Conservation (phyloP, 805 yeast species). For the Spathaspora boniae region DNA sequence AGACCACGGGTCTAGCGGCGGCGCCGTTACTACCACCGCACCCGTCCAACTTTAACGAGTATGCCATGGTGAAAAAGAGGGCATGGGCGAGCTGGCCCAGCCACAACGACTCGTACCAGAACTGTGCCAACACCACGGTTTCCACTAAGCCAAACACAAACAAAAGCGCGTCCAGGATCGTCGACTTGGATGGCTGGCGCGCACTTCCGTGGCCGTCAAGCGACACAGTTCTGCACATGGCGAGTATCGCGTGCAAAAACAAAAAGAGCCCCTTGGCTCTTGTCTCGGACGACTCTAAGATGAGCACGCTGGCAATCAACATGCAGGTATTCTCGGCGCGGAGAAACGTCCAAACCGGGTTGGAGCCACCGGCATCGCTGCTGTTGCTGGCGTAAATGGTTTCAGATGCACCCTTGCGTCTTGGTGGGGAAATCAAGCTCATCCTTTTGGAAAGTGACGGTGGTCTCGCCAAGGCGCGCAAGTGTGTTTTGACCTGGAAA, state of each 20-base stretch:
- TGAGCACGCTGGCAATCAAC: slow-evolving; percentile 5
- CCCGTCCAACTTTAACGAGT: slow-evolving; percentile 7
- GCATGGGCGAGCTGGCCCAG: not conserved
- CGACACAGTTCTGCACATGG: slow-evolving; percentile 1
- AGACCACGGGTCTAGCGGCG: not conserved
- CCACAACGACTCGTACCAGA: slow-evolving; percentile 7
- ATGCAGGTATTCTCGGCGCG: slow-evolving; percentile 7
- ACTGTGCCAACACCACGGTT: slow-evolving; percentile 2
- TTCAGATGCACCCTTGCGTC: not conserved
- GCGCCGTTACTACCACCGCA: slow-evolving; percentile 1
- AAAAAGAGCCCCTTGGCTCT: slow-evolving; percentile 1
- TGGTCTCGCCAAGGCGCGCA: too few relatives aligned
- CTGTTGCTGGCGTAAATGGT: too few relatives aligned
- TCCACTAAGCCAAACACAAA: slow-evolving; percentile 8
- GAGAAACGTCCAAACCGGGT: slow-evolving; percentile 1
- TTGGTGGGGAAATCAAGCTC: not conserved
- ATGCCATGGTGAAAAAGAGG: slow-evolving; percentile 5
- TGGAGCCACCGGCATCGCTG: too few relatives aligned
- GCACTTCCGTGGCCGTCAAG: not conserved
- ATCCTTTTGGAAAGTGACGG: too few relatives aligned
- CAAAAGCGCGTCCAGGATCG: slow-evolving; percentile 1
- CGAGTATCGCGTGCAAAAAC: slow-evolving; percentile 5
- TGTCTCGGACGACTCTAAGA: slow-evolving; percentile 5
- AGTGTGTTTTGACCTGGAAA: too few relatives aligned
- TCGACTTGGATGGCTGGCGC: not conserved